Conservation (phyloP, 805 yeast genomes). For the Myxozyma geophila region DNA sequence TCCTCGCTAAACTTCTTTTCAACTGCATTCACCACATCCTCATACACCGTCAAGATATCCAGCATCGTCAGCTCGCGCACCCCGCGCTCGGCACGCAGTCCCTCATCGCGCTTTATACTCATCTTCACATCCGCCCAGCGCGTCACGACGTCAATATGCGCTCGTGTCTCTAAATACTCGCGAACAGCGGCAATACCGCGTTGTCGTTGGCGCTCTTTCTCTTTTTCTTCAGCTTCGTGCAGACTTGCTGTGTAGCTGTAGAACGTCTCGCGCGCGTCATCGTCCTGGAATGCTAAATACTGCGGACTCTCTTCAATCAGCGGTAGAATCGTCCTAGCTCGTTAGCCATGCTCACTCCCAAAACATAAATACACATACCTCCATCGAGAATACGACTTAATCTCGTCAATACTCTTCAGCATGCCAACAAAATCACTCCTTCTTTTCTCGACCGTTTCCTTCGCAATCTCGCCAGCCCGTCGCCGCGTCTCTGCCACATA, state of each 20-base stretch:
- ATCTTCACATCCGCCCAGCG: constrained; percentile 29
- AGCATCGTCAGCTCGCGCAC: constrained; percentile 51
- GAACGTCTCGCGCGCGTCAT: constrained; percentile 22
- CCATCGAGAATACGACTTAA: constrained; percentile 38
- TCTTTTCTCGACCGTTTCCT: constrained; percentile 60
- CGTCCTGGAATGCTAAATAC: constrained; percentile 25
- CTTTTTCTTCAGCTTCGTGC: constrained; percentile 12
- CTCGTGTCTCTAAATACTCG: constrained; percentile 9
- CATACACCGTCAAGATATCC: constrained; percentile 64
- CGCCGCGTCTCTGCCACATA: constrained; percentile 49
- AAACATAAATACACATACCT: constrained; percentile 11
- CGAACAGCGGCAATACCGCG: constrained; percentile 29
- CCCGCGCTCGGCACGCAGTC: constrained; percentile 39
- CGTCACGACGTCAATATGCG: constrained; percentile 15
- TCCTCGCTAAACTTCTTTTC: constrained; percentile 43
- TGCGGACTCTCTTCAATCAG: constrained; percentile 14
- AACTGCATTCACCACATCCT: constrained; percentile 45
- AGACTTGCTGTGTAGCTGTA: constrained; percentile 19
- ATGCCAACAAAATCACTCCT: constrained; percentile 54
- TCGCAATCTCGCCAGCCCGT: constrained; percentile 45
- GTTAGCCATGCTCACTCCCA: background rate
- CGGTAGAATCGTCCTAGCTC: constrained; percentile 20
- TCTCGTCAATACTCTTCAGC: constrained; percentile 33
- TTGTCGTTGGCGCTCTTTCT: constrained; percentile 41
- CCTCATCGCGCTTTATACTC: constrained; percentile 40